Percentiles rank a stretch among this genome's conserved stretches.
Evolutionary conservation across 371 early-diverging fungal genomes (phyloP).

Genomic region (Umbelopsis sp.): DNA sequence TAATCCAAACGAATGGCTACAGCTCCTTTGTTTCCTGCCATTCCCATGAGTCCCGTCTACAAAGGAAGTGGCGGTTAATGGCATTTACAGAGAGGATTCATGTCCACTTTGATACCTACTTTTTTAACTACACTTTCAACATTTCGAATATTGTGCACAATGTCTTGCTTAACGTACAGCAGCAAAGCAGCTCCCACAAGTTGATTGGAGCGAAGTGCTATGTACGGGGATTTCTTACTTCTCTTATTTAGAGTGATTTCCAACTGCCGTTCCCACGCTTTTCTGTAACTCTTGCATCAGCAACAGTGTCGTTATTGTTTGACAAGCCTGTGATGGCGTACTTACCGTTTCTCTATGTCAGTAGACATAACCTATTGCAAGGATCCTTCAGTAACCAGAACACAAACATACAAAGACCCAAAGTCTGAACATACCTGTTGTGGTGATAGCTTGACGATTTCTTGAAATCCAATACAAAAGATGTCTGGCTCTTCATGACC

Average conservation of each 20-base stretch:
- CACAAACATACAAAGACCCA: not conserved
- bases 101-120: constrained; percentile 29
- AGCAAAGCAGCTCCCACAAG: constrained; percentile 88
- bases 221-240: constrained; percentile 58
- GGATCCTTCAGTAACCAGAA: too few relatives aligned
- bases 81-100: not conserved
- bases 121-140: constrained; percentile 84
- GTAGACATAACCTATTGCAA: constrained; percentile 65
- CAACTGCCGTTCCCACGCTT: constrained; percentile 71
- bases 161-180: constrained; percentile 74
- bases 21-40: constrained; percentile 90
- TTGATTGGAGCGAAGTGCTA: constrained; percentile 80
- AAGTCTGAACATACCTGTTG: constrained; percentile 54
- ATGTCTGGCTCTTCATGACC: constrained; percentile 73
- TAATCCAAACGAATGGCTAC: constrained; percentile 86
- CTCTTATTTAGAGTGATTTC: constrained; percentile 57
- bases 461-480: constrained; percentile 90
- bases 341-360: constrained; percentile 66
- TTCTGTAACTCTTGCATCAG: constrained; percentile 23
- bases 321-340: not conserved
- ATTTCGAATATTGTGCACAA: constrained; percentile 75
- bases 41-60: constrained; percentile 79
- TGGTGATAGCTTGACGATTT: constrained; percentile 91
- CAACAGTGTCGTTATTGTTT: not conserved
- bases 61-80: not conserved